Base-by-base conservation (phyloP, 441 rosid species). In the Croton setiger region DNA sequence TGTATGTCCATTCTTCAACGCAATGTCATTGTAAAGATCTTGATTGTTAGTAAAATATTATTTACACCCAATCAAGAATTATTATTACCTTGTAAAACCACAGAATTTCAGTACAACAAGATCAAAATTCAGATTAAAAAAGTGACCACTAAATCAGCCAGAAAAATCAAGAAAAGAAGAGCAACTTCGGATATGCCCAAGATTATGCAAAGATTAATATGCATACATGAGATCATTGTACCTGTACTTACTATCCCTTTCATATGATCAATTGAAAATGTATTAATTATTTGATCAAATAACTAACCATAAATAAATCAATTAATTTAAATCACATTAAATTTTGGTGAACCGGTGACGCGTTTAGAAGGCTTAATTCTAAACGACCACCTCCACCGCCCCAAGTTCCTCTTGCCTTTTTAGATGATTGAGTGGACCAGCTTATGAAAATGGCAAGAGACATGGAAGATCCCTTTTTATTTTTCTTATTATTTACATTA, bases 401-500 rank as follows among this genome's bases (percentile, higher is more conserved):
- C 20, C 47, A 33, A 53, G 18, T 1, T 1, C 13, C 1, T 44
- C 11, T 14, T 14, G 12, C 37, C 7, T 14, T 9, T 63, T 60
- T 58, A 11, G 55, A 54, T n/a, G 68, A 39, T 20, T 37, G 76
- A 39, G 60, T 6, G 76, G 67, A 71, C 64, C 74, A 75, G 59
- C 79, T 75, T 63, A 74, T 70, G 61, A 89, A 80, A 82, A 61
- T 85, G 89, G 91, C 92, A 69, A 52, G 69, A 80, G 88, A 89
- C 96, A 87, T 72, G 93, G 96, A 84, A 74, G 76, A 84, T 91
- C 93, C 82, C 86, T 64, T 70, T 70, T 78, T 4, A 3, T 39
- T 39, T 39, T 39, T 5, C 10, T 39, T 39, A 7, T 39, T 39
- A 6, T 7, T 5, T 39, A 39, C 43, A 9, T 39, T 39, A 39